Conservation (phyloP, 192 early-diverging fungal genomes). For the Oehlia diaphana region DNA sequence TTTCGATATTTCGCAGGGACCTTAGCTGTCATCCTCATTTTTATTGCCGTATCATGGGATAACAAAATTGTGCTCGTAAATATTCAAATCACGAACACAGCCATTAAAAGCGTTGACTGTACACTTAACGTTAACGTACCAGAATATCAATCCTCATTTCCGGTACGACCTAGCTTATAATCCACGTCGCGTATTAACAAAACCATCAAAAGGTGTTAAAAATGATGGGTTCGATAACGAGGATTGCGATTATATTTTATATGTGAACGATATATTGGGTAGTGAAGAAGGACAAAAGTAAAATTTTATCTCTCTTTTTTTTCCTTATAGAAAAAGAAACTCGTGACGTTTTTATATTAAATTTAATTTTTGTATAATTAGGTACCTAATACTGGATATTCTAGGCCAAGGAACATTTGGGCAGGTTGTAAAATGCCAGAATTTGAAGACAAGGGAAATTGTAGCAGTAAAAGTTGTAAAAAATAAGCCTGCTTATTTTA, state of each 20-base stretch:
- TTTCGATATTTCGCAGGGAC: background rate
- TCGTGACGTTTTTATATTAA: background rate
- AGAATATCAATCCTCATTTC: constrained; percentile 79
- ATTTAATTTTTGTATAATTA: constrained; percentile 32
- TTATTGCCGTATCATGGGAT: background rate
- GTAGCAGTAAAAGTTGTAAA: constrained; percentile 98
- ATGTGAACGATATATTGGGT: constrained; percentile 97
- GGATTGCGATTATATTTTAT: constrained; percentile 94
- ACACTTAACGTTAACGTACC: constrained; percentile 70
- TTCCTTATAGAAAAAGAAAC: background rate
- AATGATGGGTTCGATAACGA: constrained; percentile 96
- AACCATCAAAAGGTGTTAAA: constrained; percentile 85
- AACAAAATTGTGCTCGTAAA: constrained; percentile 10
- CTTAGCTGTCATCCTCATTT: background rate
- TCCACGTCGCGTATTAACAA: constrained; percentile 90
- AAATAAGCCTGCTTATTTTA: constrained; percentile 96
- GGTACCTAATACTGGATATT: constrained; percentile 90
- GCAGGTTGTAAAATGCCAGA: constrained; percentile 95
- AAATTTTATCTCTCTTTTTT: constrained; percentile 11
- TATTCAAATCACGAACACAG: constrained; percentile 26
- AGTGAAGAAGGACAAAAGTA: constrained; percentile 84
- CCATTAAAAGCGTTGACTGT: constrained; percentile 60
- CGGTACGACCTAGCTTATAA: constrained; percentile 75
- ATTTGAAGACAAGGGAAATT: constrained; percentile 87
- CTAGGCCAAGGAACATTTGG: constrained; percentile 98